Evolutionary conservation across 441 rosid genomes (phyloP).

Genomic region (Croton laevigatus): DNA sequence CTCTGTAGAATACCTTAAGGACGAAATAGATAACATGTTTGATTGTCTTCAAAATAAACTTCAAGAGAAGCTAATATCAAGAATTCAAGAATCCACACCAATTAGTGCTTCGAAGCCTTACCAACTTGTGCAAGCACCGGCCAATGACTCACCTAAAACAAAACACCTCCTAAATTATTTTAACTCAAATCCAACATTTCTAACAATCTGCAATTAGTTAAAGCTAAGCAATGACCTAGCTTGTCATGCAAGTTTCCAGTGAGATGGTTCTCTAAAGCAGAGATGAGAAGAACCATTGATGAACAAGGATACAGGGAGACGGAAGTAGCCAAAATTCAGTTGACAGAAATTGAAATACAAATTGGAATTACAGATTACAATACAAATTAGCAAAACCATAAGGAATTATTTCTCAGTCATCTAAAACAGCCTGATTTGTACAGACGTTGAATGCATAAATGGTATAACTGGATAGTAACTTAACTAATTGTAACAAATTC

Average conservation of each 20-base stretch:
- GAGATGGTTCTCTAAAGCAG: neutral
- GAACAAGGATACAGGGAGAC: neutral
- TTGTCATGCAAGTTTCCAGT: neutral
- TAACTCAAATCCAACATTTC: neutral
- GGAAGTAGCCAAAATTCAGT: neutral
- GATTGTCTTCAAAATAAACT: neutral
- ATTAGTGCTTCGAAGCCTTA: too few relatives aligned
- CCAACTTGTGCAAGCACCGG: neutral
- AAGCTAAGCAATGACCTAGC: neutral
- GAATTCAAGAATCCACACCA: neutral
- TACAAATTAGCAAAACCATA: neutral
- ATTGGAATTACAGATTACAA: too few relatives aligned
- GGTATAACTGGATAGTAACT: too few relatives aligned
- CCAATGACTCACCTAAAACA: too few relatives aligned
- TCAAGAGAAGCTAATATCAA: neutral
- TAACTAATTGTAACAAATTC: too few relatives aligned
- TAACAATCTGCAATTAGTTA: conserved; percentile 2
- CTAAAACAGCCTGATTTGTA: too few relatives aligned
- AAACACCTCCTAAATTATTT: neutral
- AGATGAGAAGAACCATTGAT: neutral
- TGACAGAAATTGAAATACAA: neutral
- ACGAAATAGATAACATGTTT: neutral
- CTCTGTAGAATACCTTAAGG: neutral
- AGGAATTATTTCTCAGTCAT: too few relatives aligned
- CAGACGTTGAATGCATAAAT: too few relatives aligned